phyloP scores from a whole-genome alignment of 495 filamentous ascomycete genomes.

The Xylaria longipes region DNA sequence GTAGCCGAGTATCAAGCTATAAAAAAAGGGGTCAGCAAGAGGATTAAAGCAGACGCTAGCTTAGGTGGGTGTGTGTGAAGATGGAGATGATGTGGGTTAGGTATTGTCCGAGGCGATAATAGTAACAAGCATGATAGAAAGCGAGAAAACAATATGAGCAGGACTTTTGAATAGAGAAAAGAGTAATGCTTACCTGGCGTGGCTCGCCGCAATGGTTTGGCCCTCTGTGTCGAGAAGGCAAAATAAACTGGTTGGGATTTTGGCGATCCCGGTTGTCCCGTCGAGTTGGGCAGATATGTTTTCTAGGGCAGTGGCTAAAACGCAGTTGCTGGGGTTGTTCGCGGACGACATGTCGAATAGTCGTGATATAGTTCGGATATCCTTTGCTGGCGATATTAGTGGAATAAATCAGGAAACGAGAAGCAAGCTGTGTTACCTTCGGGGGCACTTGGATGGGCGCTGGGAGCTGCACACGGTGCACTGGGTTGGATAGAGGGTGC shows the following conservation, averaged over 20 bases:
- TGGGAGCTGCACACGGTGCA: not conserved
- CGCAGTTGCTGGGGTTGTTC: not conserved
- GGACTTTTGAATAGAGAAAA: not conserved
- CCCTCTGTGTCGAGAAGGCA: not conserved
- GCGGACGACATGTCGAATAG: not conserved
- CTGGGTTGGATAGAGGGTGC: not conserved
- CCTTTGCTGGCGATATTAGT: not conserved
- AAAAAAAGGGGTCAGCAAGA: not conserved
- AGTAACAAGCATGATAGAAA: not conserved
- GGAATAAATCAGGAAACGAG: not conserved
- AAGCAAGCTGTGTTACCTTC: not conserved
- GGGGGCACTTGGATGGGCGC: not conserved
- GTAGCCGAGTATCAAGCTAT: not conserved
- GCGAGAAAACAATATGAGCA: not conserved
- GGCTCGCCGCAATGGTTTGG: not conserved
- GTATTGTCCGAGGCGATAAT: too few species aligned
- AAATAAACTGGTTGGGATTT: not conserved
- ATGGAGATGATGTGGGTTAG: not conserved
- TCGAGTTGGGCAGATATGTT: constrained; percentile 2
- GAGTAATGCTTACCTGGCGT: not conserved
- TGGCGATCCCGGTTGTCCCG: constrained; percentile 2
- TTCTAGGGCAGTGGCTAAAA: not conserved
- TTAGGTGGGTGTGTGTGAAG: not conserved
- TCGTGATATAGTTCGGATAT: not conserved
- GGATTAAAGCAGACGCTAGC: not conserved